Conservation (phyloP, 768 basidiomycete species). For the Rhizopogon sp. region DNA sequence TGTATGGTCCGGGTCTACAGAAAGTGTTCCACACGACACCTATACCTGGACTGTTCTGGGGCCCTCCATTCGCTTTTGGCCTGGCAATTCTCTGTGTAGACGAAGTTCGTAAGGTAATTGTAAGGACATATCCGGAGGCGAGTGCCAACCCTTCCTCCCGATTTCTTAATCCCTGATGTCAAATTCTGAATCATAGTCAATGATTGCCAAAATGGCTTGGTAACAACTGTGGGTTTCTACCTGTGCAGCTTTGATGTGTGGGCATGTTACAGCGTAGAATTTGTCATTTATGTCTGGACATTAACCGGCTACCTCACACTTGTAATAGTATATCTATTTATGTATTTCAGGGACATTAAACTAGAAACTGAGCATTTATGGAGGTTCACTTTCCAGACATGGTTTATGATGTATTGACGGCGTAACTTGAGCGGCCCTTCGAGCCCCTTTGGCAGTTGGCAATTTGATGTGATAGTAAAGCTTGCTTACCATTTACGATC, state of each 20-base stretch:
- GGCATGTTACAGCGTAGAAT: background rate
- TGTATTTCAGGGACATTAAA: no score
- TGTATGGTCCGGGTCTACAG: constrained; percentile 42
- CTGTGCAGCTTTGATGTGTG: background rate
- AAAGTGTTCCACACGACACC: constrained; percentile 36
- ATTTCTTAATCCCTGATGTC: constrained; percentile 5
- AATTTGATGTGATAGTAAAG: no score
- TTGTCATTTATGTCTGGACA: background rate
- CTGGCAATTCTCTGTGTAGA: constrained; percentile 36
- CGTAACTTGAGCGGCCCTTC: no score
- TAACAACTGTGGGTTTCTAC: constrained; percentile 8
- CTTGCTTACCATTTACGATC: no score
- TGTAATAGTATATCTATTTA: no score
- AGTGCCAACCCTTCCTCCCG: background rate
- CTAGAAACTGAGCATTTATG: no score
- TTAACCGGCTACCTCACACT: no score
- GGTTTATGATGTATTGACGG: no score
- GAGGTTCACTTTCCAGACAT: no score
- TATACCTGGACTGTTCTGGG: constrained; percentile 45
- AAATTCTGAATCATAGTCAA: constrained; percentile 17
- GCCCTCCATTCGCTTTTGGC: constrained; percentile 40
- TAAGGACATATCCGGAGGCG: constrained; percentile 39
- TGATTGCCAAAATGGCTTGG: constrained; percentile 36
- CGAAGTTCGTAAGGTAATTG: constrained; percentile 40
- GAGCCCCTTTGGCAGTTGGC: no score